phyloP scores from a whole-genome alignment of 176 grass and related monocot species.

The Zoysia japonica region DNA sequence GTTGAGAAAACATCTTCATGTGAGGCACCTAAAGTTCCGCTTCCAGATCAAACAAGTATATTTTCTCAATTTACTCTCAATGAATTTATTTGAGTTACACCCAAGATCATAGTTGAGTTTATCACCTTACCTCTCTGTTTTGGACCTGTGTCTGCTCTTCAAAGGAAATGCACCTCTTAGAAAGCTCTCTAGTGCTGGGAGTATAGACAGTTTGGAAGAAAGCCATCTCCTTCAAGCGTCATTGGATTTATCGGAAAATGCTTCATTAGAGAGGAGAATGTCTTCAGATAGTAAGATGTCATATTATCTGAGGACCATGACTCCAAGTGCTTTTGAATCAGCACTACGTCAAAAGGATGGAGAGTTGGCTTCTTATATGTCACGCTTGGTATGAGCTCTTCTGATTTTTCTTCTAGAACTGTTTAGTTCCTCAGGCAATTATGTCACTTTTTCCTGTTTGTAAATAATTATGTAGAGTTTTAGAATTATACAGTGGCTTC shows the following conservation, averaged over 20 bases:
- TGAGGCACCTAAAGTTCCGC: conserved; percentile 58
- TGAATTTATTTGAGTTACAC: conserved; percentile 2
- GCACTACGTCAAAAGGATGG: conserved; percentile 95
- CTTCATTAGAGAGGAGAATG: conserved; percentile 81
- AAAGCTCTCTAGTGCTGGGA: conserved; percentile 70
- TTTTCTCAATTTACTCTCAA: conserved; percentile 3
- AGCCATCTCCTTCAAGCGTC: conserved; percentile 91
- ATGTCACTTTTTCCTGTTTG: conserved; percentile 11
- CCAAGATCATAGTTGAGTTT: conserved; percentile 17
- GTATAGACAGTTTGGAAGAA: conserved; percentile 83
- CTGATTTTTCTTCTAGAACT: conserved; percentile 26
- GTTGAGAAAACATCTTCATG: conserved; percentile 70
- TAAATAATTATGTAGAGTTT: conserved; percentile 17
- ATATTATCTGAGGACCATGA: conserved; percentile 98
- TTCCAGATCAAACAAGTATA: conserved; percentile 71
- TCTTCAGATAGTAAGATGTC: conserved; percentile 82
- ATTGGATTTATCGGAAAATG: conserved; percentile 74
- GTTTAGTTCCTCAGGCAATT: conserved; percentile 2
- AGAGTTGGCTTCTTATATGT: conserved; percentile 93
- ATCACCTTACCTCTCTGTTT: conserved; percentile 27
- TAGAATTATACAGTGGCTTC: not conserved
- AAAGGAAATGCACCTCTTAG: conserved; percentile 71
- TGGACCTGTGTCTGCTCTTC: conserved; percentile 31
- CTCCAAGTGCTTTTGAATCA: conserved; percentile 96
- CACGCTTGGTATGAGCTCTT: conserved; percentile 70